Conservation (phyloP, 371 early-diverging fungal genomes). For the Lichtheimia corymbifera region DNA sequence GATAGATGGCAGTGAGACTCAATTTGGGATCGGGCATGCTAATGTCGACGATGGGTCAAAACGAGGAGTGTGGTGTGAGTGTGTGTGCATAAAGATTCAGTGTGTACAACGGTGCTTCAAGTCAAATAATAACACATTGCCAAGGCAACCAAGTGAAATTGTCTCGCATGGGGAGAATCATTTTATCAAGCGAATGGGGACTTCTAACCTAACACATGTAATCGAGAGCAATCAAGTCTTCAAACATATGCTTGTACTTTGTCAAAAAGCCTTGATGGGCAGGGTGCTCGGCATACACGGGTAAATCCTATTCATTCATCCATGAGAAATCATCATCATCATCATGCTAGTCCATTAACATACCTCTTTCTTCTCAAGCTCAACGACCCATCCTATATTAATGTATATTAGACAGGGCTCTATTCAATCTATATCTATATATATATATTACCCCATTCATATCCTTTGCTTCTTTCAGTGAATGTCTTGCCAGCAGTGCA, state of each 20-base stretch:
- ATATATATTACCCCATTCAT: conserved; percentile 37
- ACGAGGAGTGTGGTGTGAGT: background rate
- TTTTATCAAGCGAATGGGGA: background rate
- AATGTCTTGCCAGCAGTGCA: conserved; percentile 48
- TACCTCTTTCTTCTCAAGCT: conserved; percentile 46
- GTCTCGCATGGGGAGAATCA: background rate
- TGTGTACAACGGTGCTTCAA: no score
- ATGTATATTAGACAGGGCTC: background rate
- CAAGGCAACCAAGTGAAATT: background rate
- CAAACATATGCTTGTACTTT: conserved; percentile 34
- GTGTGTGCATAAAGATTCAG: no score
- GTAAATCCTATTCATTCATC: conserved; percentile 29
- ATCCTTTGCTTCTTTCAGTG: conserved; percentile 50
- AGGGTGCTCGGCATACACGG: conserved; percentile 30
- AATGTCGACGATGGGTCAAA: background rate
- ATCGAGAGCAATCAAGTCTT: conserved; percentile 47
- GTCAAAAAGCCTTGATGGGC: conserved; percentile 35
- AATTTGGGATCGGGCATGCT: conserved; percentile 2
- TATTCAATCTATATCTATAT: background rate
- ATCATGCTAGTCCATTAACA: background rate
- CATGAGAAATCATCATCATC: background rate
- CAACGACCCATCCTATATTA: conserved; percentile 47
- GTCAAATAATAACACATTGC: no score
- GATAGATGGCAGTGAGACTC: conserved; percentile 9
- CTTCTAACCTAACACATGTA: conserved; percentile 22